Conservation (phyloP, 1,139 yeast species). For the Yamadazyma taylorii region DNA sequence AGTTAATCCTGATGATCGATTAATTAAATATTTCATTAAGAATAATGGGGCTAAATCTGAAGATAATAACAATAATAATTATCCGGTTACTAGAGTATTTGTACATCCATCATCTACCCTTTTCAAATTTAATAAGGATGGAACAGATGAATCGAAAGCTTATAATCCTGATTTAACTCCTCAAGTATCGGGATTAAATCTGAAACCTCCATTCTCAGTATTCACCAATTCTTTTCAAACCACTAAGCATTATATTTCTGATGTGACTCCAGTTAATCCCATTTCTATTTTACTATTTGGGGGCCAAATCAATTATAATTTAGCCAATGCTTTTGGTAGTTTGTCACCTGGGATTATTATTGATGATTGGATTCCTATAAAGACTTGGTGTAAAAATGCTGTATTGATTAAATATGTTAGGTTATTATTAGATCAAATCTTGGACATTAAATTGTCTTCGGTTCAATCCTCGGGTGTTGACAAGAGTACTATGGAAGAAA, state of each 20-base stretch:
- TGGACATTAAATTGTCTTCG: constrained; percentile 51
- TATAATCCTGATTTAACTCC: constrained; percentile 34
- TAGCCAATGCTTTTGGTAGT: constrained; percentile 37
- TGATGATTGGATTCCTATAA: constrained; percentile 78
- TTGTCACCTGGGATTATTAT: constrained; percentile 66
- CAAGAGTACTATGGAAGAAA: constrained; percentile 18
- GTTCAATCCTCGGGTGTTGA: not conserved
- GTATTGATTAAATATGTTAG: constrained; percentile 75
- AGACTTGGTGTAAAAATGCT: constrained; percentile 94
- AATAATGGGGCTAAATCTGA: constrained; percentile 7
- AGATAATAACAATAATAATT: constrained; percentile 6
- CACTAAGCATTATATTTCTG: constrained; percentile 66
- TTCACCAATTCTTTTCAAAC: constrained; percentile 62
- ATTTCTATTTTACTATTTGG: constrained; percentile 77
- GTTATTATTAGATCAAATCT: constrained; percentile 60
- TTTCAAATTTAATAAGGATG: constrained; percentile 29
- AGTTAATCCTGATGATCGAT: constrained; percentile 76
- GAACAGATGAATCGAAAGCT: constrained; percentile 28
- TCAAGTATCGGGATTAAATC: constrained; percentile 22
- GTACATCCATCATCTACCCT: constrained; percentile 17
- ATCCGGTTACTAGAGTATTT: constrained; percentile 14
- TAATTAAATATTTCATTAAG: constrained; percentile 67
- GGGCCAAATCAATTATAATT: constrained; percentile 71
- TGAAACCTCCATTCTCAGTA: constrained; percentile 54
- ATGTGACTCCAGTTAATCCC: constrained; percentile 75